phyloP scores from a whole-genome alignment of 495 filamentous ascomycete genomes.

The Cercophora newfieldiana region DNA sequence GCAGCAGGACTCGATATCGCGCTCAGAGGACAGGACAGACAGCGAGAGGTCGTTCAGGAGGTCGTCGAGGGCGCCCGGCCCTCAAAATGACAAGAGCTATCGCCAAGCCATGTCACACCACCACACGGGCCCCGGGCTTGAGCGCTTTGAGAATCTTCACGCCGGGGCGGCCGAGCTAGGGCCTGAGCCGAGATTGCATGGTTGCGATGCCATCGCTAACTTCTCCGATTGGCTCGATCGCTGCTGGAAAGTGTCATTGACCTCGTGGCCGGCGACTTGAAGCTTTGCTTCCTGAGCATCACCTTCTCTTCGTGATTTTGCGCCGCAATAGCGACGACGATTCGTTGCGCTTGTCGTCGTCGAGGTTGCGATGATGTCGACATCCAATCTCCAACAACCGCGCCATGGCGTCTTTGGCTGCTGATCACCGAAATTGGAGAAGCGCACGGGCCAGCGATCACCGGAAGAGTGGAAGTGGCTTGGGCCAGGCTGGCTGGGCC shows the following conservation, averaged over 20 bases:
- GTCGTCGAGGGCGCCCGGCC: not conserved
- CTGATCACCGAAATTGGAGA: not conserved
- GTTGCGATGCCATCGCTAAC: not conserved
- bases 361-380: not conserved
- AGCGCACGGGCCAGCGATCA: not conserved
- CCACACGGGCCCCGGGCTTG: not conserved
- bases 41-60: not conserved
- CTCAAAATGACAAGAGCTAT: not conserved
- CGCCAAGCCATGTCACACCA: not conserved
- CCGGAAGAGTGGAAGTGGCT: not conserved
- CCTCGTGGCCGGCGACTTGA: not conserved
- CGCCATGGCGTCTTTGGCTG: conserved; percentile 48
- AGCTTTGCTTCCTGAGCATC: not conserved
- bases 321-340: not conserved
- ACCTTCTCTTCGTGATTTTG: not conserved
- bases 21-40: not conserved
- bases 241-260: not conserved
- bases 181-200: not conserved
- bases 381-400: conserved; percentile 90
- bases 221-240: not conserved
- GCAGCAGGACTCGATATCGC: not conserved
- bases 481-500: not conserved
- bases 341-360: not conserved
- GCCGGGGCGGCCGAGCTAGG: not conserved
- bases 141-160: not conserved